A percentile compares a stretch with the other conserved stretches of the same genome.
phyloP scores from a whole-genome alignment of 2,329 filamentous ascomycete species.

The Daldinia sp. region DNA sequence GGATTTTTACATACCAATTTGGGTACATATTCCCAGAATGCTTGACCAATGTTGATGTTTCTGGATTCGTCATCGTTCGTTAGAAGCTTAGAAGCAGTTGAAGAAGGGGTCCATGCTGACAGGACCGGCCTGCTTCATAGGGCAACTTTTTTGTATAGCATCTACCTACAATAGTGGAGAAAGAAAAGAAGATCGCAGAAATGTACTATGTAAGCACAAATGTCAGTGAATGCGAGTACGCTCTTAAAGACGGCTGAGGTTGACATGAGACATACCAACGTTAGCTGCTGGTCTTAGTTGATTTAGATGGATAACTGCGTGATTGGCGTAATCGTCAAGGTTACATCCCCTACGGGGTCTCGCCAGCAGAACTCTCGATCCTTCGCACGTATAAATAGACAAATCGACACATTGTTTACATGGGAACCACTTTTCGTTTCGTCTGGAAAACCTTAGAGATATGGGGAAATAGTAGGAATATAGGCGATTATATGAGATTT shows the following conservation, averaged over 20 bases:
- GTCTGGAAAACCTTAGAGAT: background rate
- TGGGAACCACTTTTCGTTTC: background rate
- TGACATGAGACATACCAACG: slow-evolving; percentile 13
- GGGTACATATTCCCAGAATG: background rate
- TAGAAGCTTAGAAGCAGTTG: slow-evolving; percentile 7
- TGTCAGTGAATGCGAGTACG: slow-evolving; percentile 4
- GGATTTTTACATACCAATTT: slow-evolving; percentile 18
- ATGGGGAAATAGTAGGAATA: background rate
- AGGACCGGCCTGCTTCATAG: slow-evolving; percentile 22
- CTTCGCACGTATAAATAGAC: slow-evolving; percentile 34
- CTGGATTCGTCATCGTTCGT: slow-evolving; percentile 24
- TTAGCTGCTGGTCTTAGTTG: slow-evolving; percentile 4
- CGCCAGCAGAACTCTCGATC: slow-evolving; percentile 18
- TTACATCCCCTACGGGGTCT: slow-evolving; percentile 22
- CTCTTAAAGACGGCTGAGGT: slow-evolving; percentile 15
- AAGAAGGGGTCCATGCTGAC: slow-evolving; percentile 23
- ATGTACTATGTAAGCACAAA: too few relatives aligned
- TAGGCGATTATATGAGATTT: background rate
- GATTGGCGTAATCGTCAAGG: slow-evolving; percentile 23
- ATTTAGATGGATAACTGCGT: slow-evolving; percentile 24
- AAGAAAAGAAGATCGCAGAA: background rate
- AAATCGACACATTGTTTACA: background rate
- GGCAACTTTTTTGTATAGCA: slow-evolving; percentile 20
- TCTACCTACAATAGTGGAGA: slow-evolving; percentile 16
- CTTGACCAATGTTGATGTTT: slow-evolving; percentile 15